Evolutionary conservation across 139 green algal species (phyloP).

Genomic region (Tetraselmis chui): DNA sequence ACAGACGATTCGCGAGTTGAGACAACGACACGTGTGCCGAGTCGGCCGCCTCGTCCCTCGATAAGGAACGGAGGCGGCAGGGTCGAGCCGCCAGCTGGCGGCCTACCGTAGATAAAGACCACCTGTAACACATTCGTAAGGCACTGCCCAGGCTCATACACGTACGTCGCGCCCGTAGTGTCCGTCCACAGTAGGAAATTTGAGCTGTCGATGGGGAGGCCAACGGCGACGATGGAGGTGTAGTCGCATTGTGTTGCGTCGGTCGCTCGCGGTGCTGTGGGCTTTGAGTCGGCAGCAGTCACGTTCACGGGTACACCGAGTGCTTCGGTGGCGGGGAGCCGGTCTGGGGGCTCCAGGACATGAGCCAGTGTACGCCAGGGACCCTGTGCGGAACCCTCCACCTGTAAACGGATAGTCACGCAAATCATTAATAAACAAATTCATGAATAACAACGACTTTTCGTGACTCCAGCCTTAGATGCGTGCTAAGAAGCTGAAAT

Average conservation of each 20-base stretch:
- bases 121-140: background rate
- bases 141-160: background rate
- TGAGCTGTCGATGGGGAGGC: background rate
- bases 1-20: background rate
- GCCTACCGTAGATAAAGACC: background rate
- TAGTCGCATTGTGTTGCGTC: background rate
- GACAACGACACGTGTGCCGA: background rate
- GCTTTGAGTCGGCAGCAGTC: background rate
- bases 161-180: background rate
- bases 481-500: too few species aligned
- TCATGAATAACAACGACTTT: too few species aligned
- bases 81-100: too few species aligned
- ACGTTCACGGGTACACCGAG: background rate
- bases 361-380: background rate
- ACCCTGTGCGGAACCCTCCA: too few species aligned
- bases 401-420: too few species aligned
- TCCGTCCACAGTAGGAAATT: background rate
- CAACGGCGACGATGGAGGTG: background rate
- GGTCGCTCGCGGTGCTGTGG: too few species aligned
- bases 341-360: background rate
- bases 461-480: too few species aligned
- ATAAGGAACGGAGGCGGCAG: background rate
- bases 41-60: background rate
- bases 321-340: background rate
- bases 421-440: too few species aligned